Evolutionary conservation across 495 filamentous ascomycete species (phyloP).

Genomic region (Hypoxylon lienhwacheense): DNA sequence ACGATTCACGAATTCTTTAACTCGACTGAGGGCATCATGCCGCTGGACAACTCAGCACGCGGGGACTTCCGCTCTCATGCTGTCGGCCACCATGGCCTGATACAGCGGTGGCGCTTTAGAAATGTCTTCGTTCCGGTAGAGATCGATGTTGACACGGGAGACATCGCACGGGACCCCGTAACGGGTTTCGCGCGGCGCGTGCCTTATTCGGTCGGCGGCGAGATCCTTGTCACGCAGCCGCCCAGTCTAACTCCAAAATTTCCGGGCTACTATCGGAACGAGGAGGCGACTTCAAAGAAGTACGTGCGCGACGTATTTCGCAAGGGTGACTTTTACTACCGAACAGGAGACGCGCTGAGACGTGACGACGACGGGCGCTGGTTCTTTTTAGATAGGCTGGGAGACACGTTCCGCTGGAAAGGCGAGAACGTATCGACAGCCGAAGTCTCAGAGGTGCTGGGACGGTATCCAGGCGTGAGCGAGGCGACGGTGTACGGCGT

Average conservation of each 20-base stretch:
- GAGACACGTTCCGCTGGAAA: constrained; percentile 85
- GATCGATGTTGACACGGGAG: constrained; percentile 67
- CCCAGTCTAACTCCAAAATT: constrained; percentile 51
- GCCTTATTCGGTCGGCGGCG: constrained; percentile 68
- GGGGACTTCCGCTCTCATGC: constrained; percentile 63
- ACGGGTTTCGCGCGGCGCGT: constrained; percentile 67
- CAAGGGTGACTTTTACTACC: constrained; percentile 75
- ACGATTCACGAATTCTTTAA: constrained; percentile 68
- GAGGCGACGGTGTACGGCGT: constrained; percentile 86
- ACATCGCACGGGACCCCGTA: constrained; percentile 62
- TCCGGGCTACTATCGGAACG: constrained; percentile 70
- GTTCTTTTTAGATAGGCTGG: constrained; percentile 76
- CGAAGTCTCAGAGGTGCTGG: constrained; percentile 71
- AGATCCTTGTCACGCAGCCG: constrained; percentile 71
- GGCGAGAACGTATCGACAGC: constrained; percentile 80
- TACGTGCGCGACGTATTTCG: constrained; percentile 69
- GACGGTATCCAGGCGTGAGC: constrained; percentile 63
- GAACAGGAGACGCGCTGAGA: constrained; percentile 72
- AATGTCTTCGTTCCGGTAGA: constrained; percentile 66
- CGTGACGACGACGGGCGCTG: constrained; percentile 68
- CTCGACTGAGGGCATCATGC: constrained; percentile 64
- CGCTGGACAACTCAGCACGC: constrained; percentile 57
- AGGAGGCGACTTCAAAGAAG: constrained; percentile 67
- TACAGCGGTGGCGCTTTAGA: constrained; percentile 53
- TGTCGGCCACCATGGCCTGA: constrained; percentile 72